phyloP scores from a whole-genome alignment of 148 eudicot species.

The Camellia sinensis region DNA sequence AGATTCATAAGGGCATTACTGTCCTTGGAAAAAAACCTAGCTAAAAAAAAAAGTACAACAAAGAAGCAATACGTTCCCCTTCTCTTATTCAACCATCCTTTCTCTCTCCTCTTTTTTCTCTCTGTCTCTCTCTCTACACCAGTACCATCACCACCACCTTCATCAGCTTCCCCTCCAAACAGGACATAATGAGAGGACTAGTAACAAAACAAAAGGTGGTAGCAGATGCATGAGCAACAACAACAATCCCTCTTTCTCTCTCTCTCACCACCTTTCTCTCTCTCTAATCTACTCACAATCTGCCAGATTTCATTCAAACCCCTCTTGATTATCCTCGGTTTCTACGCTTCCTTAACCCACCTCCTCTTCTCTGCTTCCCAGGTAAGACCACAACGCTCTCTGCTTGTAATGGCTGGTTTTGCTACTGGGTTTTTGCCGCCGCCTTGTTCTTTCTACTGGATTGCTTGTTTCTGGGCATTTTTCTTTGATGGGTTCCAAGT shows the following conservation, averaged over 20 bases:
- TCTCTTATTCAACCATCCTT: constrained; percentile 3
- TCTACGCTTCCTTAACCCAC: constrained; percentile 22
- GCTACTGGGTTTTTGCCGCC: background rate
- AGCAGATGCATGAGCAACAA: constrained; percentile 59
- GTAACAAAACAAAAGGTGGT: constrained; percentile 50
- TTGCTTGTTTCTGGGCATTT: constrained; percentile 17
- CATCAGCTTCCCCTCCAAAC: constrained; percentile 19
- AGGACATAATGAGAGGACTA: constrained; percentile 21
- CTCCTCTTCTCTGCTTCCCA: constrained; percentile 9
- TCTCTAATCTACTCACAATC: constrained; percentile 21
- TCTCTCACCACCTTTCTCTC: constrained; percentile 26
- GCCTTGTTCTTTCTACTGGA: background rate
- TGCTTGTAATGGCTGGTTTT: background rate
- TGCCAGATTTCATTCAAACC: constrained; percentile 4
- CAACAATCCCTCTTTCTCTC: constrained; percentile 18
- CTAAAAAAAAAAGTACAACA: constrained; percentile 9
- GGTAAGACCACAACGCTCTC: constrained; percentile 17
- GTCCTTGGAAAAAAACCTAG: constrained; percentile 17
- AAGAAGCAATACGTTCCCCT: constrained; percentile 14
- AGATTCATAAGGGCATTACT: constrained; percentile 4
- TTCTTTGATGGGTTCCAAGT: constrained; percentile 9
- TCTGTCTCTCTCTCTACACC: constrained; percentile 11
- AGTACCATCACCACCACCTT: constrained; percentile 7
- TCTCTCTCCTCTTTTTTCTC: background rate
- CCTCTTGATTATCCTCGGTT: constrained; percentile 24